Evolutionary conservation across 164 flowering plant genomes (phyloP).

Genomic region (Stephania yunnanensis): DNA sequence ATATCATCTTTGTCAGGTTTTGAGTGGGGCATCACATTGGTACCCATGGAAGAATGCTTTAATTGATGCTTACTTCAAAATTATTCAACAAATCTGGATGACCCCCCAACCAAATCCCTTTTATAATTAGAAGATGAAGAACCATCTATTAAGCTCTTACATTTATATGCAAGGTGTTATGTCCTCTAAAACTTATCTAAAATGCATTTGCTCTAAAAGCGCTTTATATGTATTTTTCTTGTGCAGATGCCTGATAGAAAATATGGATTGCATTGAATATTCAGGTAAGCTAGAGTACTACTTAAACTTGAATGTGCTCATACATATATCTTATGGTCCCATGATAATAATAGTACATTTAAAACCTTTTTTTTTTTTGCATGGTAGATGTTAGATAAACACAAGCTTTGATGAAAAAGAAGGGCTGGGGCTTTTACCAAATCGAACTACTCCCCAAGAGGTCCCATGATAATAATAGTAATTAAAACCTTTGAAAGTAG

Average conservation of each 20-base stretch:
- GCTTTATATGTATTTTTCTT: no score
- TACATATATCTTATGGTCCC: no score
- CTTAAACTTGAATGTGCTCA: no score
- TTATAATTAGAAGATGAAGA: background rate
- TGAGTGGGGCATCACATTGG: background rate
- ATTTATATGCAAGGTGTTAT: no score
- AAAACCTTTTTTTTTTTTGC: no score
- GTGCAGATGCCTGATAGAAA: no score
- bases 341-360: no score
- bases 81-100: background rate
- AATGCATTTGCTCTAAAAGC: no score
- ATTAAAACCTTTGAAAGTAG: background rate
- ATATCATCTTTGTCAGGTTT: background rate
- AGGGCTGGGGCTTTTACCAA: background rate
- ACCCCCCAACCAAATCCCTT: background rate
- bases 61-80: background rate
- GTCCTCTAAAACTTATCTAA: no score
- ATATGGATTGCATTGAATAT: no score
- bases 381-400: background rate
- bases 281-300: no score
- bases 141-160: no score
- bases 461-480: background rate
- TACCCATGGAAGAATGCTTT: background rate
- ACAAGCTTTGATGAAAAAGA: background rate
- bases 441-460: background rate